Evolutionary conservation across 2,329 filamentous ascomycete species (phyloP).

Genomic region (Colletotrichum sp.): DNA sequence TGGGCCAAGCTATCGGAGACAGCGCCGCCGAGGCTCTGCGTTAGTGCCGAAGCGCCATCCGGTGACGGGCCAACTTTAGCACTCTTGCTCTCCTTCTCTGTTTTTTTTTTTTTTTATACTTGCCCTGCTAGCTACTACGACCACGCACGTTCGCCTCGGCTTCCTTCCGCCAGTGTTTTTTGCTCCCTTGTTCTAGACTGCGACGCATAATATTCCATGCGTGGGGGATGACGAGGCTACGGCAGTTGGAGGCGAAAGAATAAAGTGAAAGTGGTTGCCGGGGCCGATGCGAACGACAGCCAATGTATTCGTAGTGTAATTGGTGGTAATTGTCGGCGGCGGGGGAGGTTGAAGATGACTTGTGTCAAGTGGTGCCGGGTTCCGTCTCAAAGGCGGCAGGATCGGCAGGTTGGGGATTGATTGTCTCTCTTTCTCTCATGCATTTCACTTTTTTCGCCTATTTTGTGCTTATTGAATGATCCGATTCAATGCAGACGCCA

Average conservation of each 20-base stretch:
- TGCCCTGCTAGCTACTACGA: not conserved
- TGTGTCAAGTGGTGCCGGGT: not conserved
- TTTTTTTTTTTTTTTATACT: not conserved
- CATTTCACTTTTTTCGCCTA: not conserved
- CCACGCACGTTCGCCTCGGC: not conserved
- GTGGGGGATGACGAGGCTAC: not conserved
- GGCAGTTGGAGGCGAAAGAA: not conserved
- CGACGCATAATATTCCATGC: not conserved
- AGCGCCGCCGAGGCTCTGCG: not conserved
- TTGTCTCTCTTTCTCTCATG: not conserved
- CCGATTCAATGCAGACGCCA: not conserved
- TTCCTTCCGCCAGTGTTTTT: not conserved
- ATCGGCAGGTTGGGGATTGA: not conserved
- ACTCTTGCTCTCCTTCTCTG: not conserved
- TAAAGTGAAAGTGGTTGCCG: not conserved
- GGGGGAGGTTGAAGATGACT: not conserved
- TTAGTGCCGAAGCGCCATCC: not conserved
- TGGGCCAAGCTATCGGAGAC: not conserved
- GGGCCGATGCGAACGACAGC: not conserved
- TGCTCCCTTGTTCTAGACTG: not conserved
- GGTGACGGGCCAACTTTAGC: not conserved
- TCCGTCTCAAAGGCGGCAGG: not conserved
- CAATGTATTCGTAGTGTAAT: not conserved
- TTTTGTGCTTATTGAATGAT: not conserved
- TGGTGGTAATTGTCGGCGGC: not conserved